phyloP scores from a whole-genome alignment of 2,329 filamentous ascomycete species.

The Onygenales sp. region DNA sequence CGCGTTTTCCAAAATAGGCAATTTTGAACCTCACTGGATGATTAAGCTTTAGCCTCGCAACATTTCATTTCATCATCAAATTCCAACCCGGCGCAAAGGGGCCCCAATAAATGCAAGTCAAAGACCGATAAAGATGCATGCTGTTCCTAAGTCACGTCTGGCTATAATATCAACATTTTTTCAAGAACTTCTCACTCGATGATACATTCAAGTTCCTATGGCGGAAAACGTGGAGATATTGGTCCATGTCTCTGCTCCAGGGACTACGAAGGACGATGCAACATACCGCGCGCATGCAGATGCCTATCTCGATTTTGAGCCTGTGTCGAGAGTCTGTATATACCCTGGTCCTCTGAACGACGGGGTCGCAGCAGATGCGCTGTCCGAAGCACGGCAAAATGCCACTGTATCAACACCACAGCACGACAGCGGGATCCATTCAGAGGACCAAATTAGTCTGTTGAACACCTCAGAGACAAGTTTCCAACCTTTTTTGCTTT shows the following conservation, averaged over 20 bases:
- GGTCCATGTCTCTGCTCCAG: constrained; percentile 33
- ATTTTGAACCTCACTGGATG: not conserved
- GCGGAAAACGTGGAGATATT: constrained; percentile 27
- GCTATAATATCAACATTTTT: not conserved
- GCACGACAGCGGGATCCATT: not conserved
- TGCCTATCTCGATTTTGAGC: constrained; percentile 26
- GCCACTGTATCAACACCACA: not conserved
- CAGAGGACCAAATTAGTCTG: no score
- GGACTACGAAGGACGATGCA: constrained; percentile 26
- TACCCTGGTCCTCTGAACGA: constrained; percentile 2
- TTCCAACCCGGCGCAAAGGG: no score
- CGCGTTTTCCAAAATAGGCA: not conserved
- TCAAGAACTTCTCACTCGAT: not conserved
- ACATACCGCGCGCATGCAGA: constrained; percentile 29
- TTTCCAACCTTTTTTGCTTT: not conserved
- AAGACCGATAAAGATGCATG: no score
- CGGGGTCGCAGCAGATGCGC: not conserved
- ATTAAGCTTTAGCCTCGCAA: not conserved
- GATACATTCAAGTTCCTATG: not conserved
- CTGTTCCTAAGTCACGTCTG: not conserved
- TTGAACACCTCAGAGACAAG: no score
- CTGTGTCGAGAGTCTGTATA: constrained; percentile 18
- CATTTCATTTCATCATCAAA: not conserved
- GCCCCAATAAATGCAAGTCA: no score
- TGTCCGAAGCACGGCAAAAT: not conserved